Evolutionary conservation across 768 basidiomycete species (phyloP).

Genomic region (Leccinellum albellum): DNA sequence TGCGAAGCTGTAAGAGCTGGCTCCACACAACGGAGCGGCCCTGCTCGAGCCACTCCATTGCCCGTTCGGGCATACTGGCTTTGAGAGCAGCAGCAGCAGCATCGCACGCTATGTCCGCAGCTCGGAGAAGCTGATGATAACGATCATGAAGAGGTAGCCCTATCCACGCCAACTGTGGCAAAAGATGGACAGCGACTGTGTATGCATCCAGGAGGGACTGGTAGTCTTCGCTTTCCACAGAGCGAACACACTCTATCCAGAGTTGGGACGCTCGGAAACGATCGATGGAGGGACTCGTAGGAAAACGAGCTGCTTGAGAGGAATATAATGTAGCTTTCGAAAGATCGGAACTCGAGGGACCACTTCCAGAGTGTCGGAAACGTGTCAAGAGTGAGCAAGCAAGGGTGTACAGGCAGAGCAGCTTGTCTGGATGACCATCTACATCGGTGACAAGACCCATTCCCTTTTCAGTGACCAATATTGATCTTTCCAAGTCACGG

Average conservation of each 20-base stretch:
- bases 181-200: not conserved
- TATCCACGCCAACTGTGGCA: not conserved
- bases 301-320: not conserved
- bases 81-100: not conserved
- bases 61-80: not conserved
- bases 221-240: no score
- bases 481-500: not conserved
- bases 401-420: not conserved
- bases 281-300: not conserved
- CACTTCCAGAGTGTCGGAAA: not conserved
- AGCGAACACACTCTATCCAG: not conserved
- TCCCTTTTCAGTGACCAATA: not conserved
- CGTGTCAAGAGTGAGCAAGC: not conserved
- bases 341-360: not conserved
- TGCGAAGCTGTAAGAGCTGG: not conserved
- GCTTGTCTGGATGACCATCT: not conserved
- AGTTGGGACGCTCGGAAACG: not conserved
- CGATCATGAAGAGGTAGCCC: not conserved
- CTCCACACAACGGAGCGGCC: not conserved
- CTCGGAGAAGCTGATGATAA: not conserved
- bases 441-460: not conserved
- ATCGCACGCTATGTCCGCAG: not conserved
- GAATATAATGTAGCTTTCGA: not conserved
- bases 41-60: not conserved
- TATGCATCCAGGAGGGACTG: not conserved